Percentiles rank a stretch among this genome's conserved stretches.
Conservation (phyloP, 2,329 filamentous ascomycete genomes). For the Calonectria pteridis region DNA sequence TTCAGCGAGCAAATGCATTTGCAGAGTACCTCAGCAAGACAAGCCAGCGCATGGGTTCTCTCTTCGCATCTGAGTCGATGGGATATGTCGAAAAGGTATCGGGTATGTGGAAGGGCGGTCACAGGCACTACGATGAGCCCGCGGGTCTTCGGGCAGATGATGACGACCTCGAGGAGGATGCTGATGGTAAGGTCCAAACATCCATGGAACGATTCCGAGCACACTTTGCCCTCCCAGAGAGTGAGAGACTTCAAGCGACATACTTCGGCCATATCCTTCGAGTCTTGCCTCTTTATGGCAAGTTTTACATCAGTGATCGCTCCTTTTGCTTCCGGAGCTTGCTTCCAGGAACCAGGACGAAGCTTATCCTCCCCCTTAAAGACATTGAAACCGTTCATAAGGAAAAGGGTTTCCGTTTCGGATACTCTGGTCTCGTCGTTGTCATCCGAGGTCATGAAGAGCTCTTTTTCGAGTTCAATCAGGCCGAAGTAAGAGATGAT, state of each 20-base stretch:
- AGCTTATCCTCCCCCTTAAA: constrained; percentile 89
- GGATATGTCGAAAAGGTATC: constrained; percentile 97
- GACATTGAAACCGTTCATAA: constrained; percentile 95
- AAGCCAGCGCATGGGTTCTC: constrained; percentile 83
- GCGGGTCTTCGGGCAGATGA: constrained; percentile 65
- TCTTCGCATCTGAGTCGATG: constrained; percentile 92
- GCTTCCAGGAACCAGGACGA: constrained; percentile 89
- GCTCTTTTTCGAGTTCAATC: constrained; percentile 93
- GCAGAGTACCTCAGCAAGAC: constrained; percentile 85
- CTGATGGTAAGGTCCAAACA: constrained; percentile 73
- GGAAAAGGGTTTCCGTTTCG: constrained; percentile 93
- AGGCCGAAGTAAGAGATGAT: constrained; percentile 84
- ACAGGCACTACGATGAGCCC: constrained; percentile 84
- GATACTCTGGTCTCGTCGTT: constrained; percentile 91
- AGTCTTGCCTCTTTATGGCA: constrained; percentile 92
- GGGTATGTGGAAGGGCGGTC: constrained; percentile 94
- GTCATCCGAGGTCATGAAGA: constrained; percentile 95
- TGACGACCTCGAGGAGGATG: constrained; percentile 66
- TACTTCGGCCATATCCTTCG: constrained; percentile 95
- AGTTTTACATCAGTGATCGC: constrained; percentile 91
- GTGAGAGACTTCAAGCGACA: constrained; percentile 86
- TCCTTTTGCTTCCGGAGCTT: constrained; percentile 95
- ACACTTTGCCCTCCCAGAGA: constrained; percentile 89
- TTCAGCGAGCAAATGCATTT: constrained; percentile 86
- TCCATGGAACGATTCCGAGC: constrained; percentile 86